A percentile compares a stretch with the other conserved stretches of the same genome.
These are phyloP conservation scores for Mycosphaerella arachidis DNA, from an alignment of 2,329 filamentous ascomycete genomes.

Conservation along the genomic window DNA sequence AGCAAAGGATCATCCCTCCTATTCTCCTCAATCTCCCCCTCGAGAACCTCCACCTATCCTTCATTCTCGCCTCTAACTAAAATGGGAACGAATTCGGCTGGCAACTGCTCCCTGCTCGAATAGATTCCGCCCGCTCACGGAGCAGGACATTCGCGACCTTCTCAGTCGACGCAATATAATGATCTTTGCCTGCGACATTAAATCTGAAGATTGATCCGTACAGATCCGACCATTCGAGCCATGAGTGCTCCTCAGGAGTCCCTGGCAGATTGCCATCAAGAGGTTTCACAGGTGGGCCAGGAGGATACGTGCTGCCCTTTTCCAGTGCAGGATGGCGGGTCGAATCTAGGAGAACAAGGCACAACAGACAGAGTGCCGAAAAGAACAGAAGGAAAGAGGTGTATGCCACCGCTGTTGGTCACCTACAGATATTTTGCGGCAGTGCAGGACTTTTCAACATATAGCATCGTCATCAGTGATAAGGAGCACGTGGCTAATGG, in stretches of 20 bases:
- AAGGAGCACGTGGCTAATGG: too few species aligned
- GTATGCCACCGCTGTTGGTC: not conserved
- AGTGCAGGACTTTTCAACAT: not conserved
- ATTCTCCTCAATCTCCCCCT: not conserved
- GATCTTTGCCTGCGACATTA: conserved; percentile 39
- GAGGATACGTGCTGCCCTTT: conserved; percentile 2
- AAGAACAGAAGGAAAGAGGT: not conserved
- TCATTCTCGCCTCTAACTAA: not conserved
- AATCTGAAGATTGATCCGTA: conserved; percentile 43
- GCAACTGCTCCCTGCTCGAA: conserved; percentile 35
- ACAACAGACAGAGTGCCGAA: not conserved
- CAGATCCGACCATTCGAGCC: conserved; percentile 38
- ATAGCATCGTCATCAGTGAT: too few species aligned
- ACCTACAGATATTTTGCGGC: not conserved
- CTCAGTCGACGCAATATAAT: conserved; percentile 39
- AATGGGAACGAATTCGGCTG: conserved; percentile 14
- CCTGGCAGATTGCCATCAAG: conserved; percentile 36
- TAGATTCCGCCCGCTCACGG: conserved; percentile 38
- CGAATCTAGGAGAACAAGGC: not conserved
- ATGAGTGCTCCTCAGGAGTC: conserved; percentile 36
- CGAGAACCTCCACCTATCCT: not conserved
- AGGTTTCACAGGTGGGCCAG: conserved; percentile 16
- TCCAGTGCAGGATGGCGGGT: not conserved
- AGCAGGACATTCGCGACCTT: conserved; percentile 42
- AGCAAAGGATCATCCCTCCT: not conserved